Evolutionary conservation across 352 stramenopile genomes (phyloP), one percentile per base, ranked within the genome.

Genomic region (Phytophthora ramorum): DNA sequence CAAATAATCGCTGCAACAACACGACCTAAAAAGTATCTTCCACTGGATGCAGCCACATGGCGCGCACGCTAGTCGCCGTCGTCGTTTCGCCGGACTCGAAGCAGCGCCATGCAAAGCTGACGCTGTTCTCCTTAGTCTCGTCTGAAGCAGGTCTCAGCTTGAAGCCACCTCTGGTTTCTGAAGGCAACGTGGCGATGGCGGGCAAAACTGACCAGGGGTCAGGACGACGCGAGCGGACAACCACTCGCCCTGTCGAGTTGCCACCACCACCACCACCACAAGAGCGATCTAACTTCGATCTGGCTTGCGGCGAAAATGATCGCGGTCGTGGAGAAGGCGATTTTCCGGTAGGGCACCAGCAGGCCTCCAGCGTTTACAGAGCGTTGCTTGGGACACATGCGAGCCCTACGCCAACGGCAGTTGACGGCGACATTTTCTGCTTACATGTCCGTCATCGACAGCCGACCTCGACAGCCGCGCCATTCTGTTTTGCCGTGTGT

Each of bases 11-110:
- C 34, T 40, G 49, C 49, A 58, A 66, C 26, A 60, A 52, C 20
- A 53, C 46, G 17, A 52, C 9, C 12, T 34, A 34, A 45, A 64
- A 58, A 58, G 46, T 57, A 57, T 51, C 57, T 49, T 43, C 45
- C 22, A 13, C 3, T 41, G 9, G 19, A 28, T 26, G 41, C 7
- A 48, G 43, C 43, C 35, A 52, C 22, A 3, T 62, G 53, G 30
- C 26, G 28, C 7, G 40, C 30, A 60, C 53, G 38, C 26, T 45
- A 45, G 43, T 45, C 22, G 41, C 28, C 12, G 22, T 49, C 54
- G 48, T 52, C 41, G 30, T 41, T 16, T 17, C n/a, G n/a, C 17
- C 17, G 51, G 51, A 40, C 17, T n/a, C 40, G 38, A 49, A 61
- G 41, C 53, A 51, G 30, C 53, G 51, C 24, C n/a, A 43, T 14